Evolutionary conservation across 371 early-diverging fungal genomes (phyloP).

Genomic region (Phascolomyces articulosus): DNA sequence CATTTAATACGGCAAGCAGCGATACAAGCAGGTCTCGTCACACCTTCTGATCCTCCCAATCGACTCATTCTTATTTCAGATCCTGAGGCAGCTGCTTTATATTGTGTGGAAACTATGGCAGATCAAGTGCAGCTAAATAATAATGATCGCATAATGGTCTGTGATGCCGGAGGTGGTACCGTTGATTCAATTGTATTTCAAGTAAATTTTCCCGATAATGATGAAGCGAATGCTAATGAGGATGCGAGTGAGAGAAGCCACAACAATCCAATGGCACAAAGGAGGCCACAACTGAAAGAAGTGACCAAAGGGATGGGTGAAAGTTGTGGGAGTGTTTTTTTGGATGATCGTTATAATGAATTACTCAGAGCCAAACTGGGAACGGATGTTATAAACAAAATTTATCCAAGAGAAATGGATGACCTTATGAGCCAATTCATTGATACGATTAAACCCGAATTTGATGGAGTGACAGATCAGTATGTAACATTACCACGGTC

Average conservation of each 20-base stretch:
- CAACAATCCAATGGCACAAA: too few relatives aligned
- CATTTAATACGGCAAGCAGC: slow-evolving; percentile 59
- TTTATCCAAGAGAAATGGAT: slow-evolving; percentile 46
- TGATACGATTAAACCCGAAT: slow-evolving; percentile 58
- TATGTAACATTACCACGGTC: slow-evolving; percentile 52
- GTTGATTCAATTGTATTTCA: slow-evolving; percentile 59
- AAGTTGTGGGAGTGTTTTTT: slow-evolving; percentile 59
- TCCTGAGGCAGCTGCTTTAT: too few relatives aligned
- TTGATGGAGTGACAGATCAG: slow-evolving; percentile 56
- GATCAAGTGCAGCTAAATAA: too few relatives aligned
- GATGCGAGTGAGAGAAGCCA: neutral
- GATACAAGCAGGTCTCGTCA: slow-evolving; percentile 54
- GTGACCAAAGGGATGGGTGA: slow-evolving; percentile 61
- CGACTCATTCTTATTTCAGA: slow-evolving; percentile 59
- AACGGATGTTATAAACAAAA: slow-evolving; percentile 32
- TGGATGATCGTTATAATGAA: slow-evolving; percentile 50
- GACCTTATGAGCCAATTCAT: slow-evolving; percentile 59
- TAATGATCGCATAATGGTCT: slow-evolving; percentile 64
- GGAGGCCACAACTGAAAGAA: slow-evolving; percentile 44
- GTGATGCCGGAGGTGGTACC: slow-evolving; percentile 69
- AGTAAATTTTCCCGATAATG: slow-evolving; percentile 23
- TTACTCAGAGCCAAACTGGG: slow-evolving; percentile 50
- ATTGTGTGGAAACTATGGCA: too few relatives aligned
- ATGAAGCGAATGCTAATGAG: too few relatives aligned
- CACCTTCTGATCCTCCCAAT: slow-evolving; percentile 49